Percentiles rank a stretch among this genome's conserved stretches.
Conservation (phyloP, 2,329 filamentous ascomycete species). For the Coleophoma cylindrospora region DNA sequence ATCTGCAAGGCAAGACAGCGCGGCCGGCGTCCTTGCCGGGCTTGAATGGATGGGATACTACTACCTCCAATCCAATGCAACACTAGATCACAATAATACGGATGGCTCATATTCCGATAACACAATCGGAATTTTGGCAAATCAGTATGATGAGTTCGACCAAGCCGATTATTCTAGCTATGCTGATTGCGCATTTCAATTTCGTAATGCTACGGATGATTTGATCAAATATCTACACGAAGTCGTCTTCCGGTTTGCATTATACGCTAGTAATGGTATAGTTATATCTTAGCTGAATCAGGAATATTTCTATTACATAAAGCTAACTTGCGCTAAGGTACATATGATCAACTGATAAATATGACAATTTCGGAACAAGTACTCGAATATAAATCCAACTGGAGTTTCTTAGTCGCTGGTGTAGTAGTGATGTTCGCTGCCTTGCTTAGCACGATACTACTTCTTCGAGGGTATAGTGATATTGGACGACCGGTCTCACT, state of each 20-base stretch:
- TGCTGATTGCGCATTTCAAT: background rate
- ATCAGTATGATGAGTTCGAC: background rate
- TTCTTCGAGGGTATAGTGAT: too few relatives aligned
- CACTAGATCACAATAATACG: background rate
- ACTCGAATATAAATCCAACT: too few relatives aligned
- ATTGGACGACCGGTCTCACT: too few relatives aligned
- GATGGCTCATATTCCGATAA: background rate
- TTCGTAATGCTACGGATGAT: background rate
- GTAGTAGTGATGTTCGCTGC: too few relatives aligned
- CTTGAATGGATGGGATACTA: background rate
- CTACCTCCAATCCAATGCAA: background rate
- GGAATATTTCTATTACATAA: too few relatives aligned
- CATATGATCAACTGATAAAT: too few relatives aligned
- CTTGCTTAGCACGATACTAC: too few relatives aligned
- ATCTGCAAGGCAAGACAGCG: background rate
- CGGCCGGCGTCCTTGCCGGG: background rate
- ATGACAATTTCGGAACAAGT: too few relatives aligned
- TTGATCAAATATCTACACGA: background rate
- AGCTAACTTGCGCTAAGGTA: too few relatives aligned
- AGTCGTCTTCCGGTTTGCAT: background rate
- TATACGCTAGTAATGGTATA: background rate
- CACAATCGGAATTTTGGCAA: background rate
- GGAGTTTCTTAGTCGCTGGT: too few relatives aligned
- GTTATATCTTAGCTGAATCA: too few relatives aligned
- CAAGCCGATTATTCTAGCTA: background rate